Percentiles rank a stretch among this genome's conserved stretches.
These are phyloP conservation scores for Spathaspora passalidarum DNA, from an alignment of 805 yeast genomes.

Conservation along the genomic window DNA sequence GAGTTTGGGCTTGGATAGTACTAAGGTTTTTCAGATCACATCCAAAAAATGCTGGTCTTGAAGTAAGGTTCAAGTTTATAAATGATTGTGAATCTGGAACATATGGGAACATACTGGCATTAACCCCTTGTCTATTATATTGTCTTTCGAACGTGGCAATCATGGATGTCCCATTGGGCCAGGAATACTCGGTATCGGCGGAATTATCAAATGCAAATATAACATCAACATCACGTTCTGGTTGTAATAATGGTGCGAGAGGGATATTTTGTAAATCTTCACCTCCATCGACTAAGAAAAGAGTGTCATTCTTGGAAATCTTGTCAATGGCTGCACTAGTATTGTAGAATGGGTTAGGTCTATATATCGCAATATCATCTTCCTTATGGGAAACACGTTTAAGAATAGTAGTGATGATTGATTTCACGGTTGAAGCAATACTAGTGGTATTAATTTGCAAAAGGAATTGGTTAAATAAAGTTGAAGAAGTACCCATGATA, in stretches of 20 bases:
- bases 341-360: conserved; percentile 39
- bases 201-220: conserved; percentile 43
- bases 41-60: conserved; percentile 78
- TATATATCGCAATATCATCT: conserved; percentile 37
- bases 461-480: conserved; percentile 36
- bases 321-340: conserved; percentile 16
- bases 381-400: conserved; percentile 19
- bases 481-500: conserved; percentile 37
- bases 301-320: conserved; percentile 23
- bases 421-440: conserved; percentile 20
- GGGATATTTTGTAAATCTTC: conserved; percentile 44
- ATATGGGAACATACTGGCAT: conserved; percentile 69
- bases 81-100: conserved; percentile 72
- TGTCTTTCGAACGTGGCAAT: conserved; percentile 34
- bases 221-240: conserved; percentile 33
- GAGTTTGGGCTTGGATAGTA: conserved; percentile 28
- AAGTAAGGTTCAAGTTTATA: conserved; percentile 55
- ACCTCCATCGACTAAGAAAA: conserved; percentile 42
- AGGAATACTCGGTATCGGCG: conserved; percentile 33
- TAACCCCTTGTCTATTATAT: conserved; percentile 39
- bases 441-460: conserved; percentile 15
- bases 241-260: conserved; percentile 38
- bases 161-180: conserved; percentile 45
- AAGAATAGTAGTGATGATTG: conserved; percentile 23
- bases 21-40: conserved; percentile 67